Percentiles rank a stretch among this genome's conserved stretches.
phyloP scores from a whole-genome alignment of 441 rosid genomes.

The Flueggea neowawraea region DNA sequence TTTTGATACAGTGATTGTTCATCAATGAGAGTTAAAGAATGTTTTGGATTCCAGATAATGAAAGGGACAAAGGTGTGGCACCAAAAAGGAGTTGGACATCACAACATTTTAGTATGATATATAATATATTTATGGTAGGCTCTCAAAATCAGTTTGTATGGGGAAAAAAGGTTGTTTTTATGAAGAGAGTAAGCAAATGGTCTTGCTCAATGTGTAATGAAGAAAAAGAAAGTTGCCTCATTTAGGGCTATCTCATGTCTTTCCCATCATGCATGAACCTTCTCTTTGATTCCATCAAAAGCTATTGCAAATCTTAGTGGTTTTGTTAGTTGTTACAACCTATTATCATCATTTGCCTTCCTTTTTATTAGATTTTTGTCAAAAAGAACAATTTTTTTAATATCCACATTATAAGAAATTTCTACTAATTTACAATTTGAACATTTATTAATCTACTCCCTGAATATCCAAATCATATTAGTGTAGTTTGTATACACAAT shows the following conservation, averaged over 20 bases:
- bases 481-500: no score
- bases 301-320: not conserved
- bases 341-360: no score
- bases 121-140: constrained; percentile 21
- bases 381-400: no score
- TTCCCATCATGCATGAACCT: constrained; percentile 34
- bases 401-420: no score
- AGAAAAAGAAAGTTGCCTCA: not conserved
- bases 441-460: no score
- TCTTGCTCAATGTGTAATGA: constrained; percentile 1
- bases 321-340: not conserved
- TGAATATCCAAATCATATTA: no score
- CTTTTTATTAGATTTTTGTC: no score
- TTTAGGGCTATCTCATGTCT: constrained; percentile 1
- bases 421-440: no score
- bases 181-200: constrained; percentile 15
- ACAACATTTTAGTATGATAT: constrained; percentile 16
- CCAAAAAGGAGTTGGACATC: constrained; percentile 34
- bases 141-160: constrained; percentile 31
- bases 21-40: constrained; percentile 22
- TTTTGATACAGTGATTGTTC: constrained; percentile 33
- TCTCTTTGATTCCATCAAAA: constrained; percentile 9
- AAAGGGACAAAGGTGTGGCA: constrained; percentile 27
- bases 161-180: constrained; percentile 9
- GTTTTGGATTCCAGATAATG: constrained; percentile 23